Base-by-base conservation (phyloP, 495 filamentous ascomycete genomes). In the Penicillium desertorum region DNA sequence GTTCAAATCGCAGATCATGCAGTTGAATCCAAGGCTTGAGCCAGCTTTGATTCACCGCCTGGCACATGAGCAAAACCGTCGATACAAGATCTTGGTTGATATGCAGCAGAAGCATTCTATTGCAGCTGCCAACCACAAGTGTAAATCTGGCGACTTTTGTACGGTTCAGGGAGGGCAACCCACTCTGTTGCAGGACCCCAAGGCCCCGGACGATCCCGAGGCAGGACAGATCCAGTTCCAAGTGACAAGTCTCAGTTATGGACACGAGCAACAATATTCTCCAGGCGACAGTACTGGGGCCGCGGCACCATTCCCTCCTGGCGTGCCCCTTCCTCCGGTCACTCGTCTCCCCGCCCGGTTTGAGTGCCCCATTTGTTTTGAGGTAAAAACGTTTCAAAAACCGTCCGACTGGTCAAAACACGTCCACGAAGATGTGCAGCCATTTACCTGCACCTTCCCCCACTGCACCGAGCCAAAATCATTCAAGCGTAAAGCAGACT, bases 341-440 rank as follows among this genome's bases (percentile, higher is more conserved):
- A 76, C 73, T 39, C 82, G 83, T 19, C 79, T 98, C 16, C 93
- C 93, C 5, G 90, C 92, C 10, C 86, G 93, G 63, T 96, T 98
- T 62, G 93, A 98, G 71, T 98, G 93, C 61, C 86, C 90, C 30
- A 76, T 96, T 20, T 97, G 93, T 73, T 97, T 92, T 77, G 83
- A 88, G 63, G 83, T 88, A 43, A 96, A 96, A 73, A 92, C 88
- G 59, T 91, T 96, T 68, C 83, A 88, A 62, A 98, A 98, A 71
- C 93, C 93, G 30, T 96, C 93, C 0, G 93, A 98, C 73, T 98
- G 93, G 93, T 95, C 93, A 14, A 98, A 98, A 69, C 93, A 98
- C 64, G 89, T 98, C 6, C 90, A 96, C 65, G 93, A 98, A 70
- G 93, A 98, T 67, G 84, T 97, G 11, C 89, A 95, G 66, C 93